These are phyloP conservation scores for Diaporthe capsici DNA, from an alignment of 2,329 filamentous ascomycete species.

Conservation along the genomic window DNA sequence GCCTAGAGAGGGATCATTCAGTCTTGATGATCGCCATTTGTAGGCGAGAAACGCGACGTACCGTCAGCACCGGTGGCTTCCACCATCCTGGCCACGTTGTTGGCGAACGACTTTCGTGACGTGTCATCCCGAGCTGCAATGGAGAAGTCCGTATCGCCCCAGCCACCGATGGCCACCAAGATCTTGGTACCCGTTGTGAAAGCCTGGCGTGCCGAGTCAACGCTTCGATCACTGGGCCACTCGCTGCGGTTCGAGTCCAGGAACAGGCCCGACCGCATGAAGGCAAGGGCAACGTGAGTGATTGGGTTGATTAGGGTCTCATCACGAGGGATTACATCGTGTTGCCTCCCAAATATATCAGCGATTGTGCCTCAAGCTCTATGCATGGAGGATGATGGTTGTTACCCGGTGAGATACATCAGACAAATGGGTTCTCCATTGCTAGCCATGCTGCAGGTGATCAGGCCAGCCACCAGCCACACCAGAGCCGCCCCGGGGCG, in stretches of 20 bases:
- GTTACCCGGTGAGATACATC: slow-evolving; percentile 67
- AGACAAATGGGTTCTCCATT: slow-evolving; percentile 48
- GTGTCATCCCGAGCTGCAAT: slow-evolving; percentile 65
- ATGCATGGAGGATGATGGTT: slow-evolving; percentile 18
- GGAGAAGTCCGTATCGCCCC: slow-evolving; percentile 78
- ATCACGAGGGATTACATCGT: slow-evolving; percentile 57
- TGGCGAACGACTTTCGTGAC: slow-evolving; percentile 71
- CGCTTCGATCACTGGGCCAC: slow-evolving; percentile 68
- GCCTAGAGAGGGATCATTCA: slow-evolving; percentile 41
- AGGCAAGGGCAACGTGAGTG: slow-evolving; percentile 72
- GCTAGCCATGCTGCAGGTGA: background rate
- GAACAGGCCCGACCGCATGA: slow-evolving; percentile 68
- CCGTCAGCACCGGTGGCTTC: slow-evolving; percentile 75
- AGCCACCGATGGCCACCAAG: slow-evolving; percentile 81
- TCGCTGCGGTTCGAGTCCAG: slow-evolving; percentile 56
- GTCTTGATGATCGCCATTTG: slow-evolving; percentile 37
- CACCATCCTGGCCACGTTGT: slow-evolving; percentile 75
- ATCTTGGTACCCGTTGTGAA: slow-evolving; percentile 71
- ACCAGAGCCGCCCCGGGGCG: background rate
- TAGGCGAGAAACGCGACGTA: slow-evolving; percentile 47
- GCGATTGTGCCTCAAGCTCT: background rate
- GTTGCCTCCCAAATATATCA: slow-evolving; percentile 57
- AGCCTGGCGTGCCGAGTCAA: slow-evolving; percentile 61
- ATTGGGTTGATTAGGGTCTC: slow-evolving; percentile 56
- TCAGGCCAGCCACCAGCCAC: slow-evolving; percentile 24